A percentile compares a stretch with the other conserved stretches of the same genome.
These are phyloP conservation scores for Tricholoma furcatifolium DNA, from an alignment of 768 basidiomycete species.

Conservation along the genomic window DNA sequence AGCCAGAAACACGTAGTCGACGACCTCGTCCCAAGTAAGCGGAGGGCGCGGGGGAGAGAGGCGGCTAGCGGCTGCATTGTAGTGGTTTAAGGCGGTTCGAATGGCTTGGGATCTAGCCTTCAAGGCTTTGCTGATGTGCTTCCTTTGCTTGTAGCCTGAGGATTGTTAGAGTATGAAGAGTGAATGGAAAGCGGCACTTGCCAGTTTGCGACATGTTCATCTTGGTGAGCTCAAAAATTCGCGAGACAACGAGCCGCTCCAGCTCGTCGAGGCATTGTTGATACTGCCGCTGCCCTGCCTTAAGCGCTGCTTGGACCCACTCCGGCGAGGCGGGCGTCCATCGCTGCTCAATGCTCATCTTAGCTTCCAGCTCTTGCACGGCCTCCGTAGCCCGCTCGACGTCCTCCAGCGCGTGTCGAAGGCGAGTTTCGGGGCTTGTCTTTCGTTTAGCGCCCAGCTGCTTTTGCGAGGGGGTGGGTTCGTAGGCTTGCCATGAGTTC, in stretches of 20 bases:
- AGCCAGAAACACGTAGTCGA: no score
- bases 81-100: no score
- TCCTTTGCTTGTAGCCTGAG: no score
- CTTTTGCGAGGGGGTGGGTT: not conserved
- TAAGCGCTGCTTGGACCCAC: conserved; percentile 8
- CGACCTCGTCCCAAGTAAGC: no score
- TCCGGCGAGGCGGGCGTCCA: not conserved
- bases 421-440: not conserved
- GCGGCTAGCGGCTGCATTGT: no score
- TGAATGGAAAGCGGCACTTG: no score
- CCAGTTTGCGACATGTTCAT: no score
- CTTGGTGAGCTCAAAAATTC: conserved; percentile 25
- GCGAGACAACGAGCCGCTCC: conserved; percentile 17
- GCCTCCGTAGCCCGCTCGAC: not conserved
- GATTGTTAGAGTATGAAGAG: no score
- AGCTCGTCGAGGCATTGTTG: conserved; percentile 19
- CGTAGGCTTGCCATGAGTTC: not conserved
- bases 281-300: conserved; percentile 10
- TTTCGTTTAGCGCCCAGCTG: not conserved
- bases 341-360: not conserved
- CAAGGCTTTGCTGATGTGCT: no score
- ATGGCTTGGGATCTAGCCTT: no score
- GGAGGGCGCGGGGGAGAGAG: no score
- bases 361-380: not conserved
- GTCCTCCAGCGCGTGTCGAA: not conserved